Conservation (phyloP, 176 grass and related monocot genomes). For the Cenchrus americanus region DNA sequence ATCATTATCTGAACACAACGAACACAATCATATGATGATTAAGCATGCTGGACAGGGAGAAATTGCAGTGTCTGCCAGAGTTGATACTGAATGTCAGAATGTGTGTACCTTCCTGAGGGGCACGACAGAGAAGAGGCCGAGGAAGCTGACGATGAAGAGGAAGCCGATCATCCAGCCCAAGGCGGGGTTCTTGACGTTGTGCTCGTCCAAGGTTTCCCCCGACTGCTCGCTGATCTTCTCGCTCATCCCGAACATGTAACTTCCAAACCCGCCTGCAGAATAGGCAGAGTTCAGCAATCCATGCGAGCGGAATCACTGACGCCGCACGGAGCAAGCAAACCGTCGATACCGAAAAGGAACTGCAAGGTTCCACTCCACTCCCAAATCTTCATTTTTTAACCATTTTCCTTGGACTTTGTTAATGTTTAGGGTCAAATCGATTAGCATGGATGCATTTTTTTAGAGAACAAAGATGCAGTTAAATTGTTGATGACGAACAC, state of each 20-base stretch:
- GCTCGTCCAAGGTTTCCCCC: constrained; percentile 2
- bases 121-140: constrained; percentile 59
- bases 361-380: not conserved
- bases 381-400: not conserved
- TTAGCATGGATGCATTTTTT: not conserved
- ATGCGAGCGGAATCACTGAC: not conserved
- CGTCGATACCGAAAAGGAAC: not conserved
- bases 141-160: constrained; percentile 71
- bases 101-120: constrained; percentile 53
- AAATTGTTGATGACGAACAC: not conserved
- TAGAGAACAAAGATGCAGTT: not conserved
- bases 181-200: constrained; percentile 51
- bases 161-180: constrained; percentile 65
- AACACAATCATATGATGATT: not conserved
- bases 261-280: constrained; percentile 53
- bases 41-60: not conserved
- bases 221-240: constrained; percentile 44
- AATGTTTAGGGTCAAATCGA: not conserved
- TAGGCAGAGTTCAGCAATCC: not conserved
- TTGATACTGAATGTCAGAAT: not conserved
- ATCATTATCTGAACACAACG: constrained; percentile 64
- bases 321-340: not conserved
- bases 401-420: not conserved
- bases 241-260: constrained; percentile 65
- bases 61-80: not conserved